Evolutionary conservation across 129 eudicot species (phyloP), one percentile per base, ranked within the genome.

Genomic region (Helichrysum umbraculigerum): DNA sequence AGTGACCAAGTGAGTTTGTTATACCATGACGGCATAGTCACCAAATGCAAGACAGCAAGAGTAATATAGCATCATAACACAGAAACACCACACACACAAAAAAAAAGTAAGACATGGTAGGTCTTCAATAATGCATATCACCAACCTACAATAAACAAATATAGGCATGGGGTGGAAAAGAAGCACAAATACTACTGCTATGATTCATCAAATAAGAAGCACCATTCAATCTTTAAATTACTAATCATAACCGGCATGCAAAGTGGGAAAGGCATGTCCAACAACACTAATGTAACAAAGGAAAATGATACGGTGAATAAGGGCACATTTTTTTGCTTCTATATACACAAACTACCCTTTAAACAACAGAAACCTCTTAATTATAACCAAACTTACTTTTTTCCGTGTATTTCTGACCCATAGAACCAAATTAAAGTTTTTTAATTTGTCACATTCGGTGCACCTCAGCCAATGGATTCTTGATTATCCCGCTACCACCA

Each of bases 391-490:
- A 65, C 47, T 39, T 33, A 32, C 71, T 37, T 14, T 30, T 47
- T 71, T 9, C 54, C 54, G n/a, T 47, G 54, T 47, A 47, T 11
- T 4, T 6, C 14, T 11, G 17, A 52, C 10, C 10, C 63, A 4
- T 15, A 56, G 4, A 9, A 19, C 28, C 61, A 57, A 57, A 19
- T 5, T 19, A 6, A 57, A n/a, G n/a, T 57, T 19, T 29, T 37
- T 30, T 62, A 51, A 17, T 12, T 58, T 42, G 42, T 69, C 68
- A 71, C 21, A 28, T 77, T 17, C 77, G 76, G 20, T 66, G 84
- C 44, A 77, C 79, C 68, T 85, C 88, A 71, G 98, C 96, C 84
- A 93, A 80, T 21, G 96, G 98, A 73, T 93, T 93, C 76, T 86
- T 83, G 47, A 86, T 86, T 51, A 90, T 64, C 70, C 90, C 96